phyloP scores from a whole-genome alignment of 2,329 filamentous ascomycete genomes.

The Beauveria australis region DNA sequence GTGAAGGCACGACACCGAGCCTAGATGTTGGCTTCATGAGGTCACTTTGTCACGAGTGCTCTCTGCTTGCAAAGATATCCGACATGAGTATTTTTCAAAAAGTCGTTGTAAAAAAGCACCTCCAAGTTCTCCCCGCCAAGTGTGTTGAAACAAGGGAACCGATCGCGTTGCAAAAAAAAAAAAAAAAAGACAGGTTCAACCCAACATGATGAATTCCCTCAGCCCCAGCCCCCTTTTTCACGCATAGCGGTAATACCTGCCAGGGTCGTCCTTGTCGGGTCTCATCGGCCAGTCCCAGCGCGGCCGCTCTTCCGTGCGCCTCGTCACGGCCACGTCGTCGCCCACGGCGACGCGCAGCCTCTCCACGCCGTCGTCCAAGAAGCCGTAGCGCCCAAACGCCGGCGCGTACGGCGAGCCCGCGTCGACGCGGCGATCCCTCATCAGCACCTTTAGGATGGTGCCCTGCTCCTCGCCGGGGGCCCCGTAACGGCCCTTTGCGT shows the following conservation, averaged over 20 bases:
- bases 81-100: not conserved
- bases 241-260: slow-evolving; percentile 19
- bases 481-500: slow-evolving; percentile 51
- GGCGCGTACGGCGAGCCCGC: slow-evolving; percentile 58
- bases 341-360: slow-evolving; percentile 40
- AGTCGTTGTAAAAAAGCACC: not conserved
- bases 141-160: not conserved
- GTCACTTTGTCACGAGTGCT: not conserved
- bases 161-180: not conserved
- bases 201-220: not conserved
- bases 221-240: not conserved
- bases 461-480: slow-evolving; percentile 41
- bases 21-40: not conserved
- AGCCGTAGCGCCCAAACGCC: slow-evolving; percentile 66
- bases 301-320: slow-evolving; percentile 41
- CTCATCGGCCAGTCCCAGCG: slow-evolving; percentile 42
- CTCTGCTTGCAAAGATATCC: not conserved
- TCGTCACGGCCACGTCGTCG: slow-evolving; percentile 45
- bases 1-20: too few relatives aligned
- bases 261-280: slow-evolving; percentile 8
- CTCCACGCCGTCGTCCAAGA: slow-evolving; percentile 32
- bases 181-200: not conserved
- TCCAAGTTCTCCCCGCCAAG: too few relatives aligned
- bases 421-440: slow-evolving; percentile 63
- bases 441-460: slow-evolving; percentile 60